Base-by-base conservation (phyloP, 495 filamentous ascomycete genomes). In the Podospora australis region DNA sequence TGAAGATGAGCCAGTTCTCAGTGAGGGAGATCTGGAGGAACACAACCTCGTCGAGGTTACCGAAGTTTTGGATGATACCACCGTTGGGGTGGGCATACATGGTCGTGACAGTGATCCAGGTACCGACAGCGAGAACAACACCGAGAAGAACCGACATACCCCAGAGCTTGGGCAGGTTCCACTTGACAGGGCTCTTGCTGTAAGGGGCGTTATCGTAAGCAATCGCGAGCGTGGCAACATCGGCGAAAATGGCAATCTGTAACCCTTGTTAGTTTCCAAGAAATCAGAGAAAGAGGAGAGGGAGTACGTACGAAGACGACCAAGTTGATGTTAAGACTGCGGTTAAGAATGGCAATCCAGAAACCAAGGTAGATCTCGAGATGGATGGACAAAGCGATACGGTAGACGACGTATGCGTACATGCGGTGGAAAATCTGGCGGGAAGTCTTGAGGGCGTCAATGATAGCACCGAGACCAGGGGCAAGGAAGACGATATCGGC, bases 1-100 rank as follows among this genome's bases (percentile, higher is more conserved):
- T 90, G 74, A 96, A 91, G 70, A 96, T 96, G 38, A 95, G 79
- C 89, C 90, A 95, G 70, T 92, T 96, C 74, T 95, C 87, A 45
- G 90, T 87, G 48, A 95, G 78, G 10, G 86, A 84, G 66, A 96
- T 88, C 66, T 96, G 78, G 41, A 96, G 81, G 75, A 96, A 95
- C 52, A 96, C 64, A 32, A 96, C 82, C 51, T 80, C 78, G 60
- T 95, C 86, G 36, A 83, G 78, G 58, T 82, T 78, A 73, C 90
- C 90, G 55, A 82, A 84, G 68, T 90, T 87, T 74, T 94, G 84
- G 48, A 89, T 82, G 55, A 95, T 87, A 75, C 89, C 89, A 57
- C 82, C 86, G 51, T 83, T 63, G 49, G 78, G 34, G 44, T 72
- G 71, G 49, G 77, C 74, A 44, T 86, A 72, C 79, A 90, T 88